These are phyloP conservation scores for Plasmodium ovale DNA, from an alignment of 169 alveolate genomes.

Conservation along the genomic window DNA sequence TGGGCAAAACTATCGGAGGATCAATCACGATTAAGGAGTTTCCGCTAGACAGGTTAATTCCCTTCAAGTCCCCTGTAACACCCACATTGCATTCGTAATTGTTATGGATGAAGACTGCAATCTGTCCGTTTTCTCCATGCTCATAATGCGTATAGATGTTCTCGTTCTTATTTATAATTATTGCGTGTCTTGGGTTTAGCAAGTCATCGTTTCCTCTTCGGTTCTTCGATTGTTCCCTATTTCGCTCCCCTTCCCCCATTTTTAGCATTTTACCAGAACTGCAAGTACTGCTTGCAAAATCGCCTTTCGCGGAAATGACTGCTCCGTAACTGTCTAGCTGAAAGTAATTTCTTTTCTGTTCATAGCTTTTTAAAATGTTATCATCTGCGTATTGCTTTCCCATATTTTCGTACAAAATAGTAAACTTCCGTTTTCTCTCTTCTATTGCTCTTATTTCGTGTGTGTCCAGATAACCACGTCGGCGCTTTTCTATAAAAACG, in stretches of 20 bases:
- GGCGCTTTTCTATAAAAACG: slow-evolving; percentile 18
- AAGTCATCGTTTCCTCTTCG: background rate
- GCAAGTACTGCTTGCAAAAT: background rate
- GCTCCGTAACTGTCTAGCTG: slow-evolving; percentile 45
- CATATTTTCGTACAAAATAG: slow-evolving; percentile 42
- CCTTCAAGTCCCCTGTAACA: slow-evolving; percentile 67
- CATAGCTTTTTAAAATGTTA: slow-evolving; percentile 45
- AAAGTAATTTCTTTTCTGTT: slow-evolving; percentile 35
- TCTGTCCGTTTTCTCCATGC: background rate
- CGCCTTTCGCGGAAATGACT: slow-evolving; percentile 15
- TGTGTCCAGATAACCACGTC: slow-evolving; percentile 18
- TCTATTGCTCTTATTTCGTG: slow-evolving; percentile 25
- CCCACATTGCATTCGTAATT: slow-evolving; percentile 34
- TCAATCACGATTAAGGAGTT: slow-evolving; percentile 25
- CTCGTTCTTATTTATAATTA: slow-evolving; percentile 28
- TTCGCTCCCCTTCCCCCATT: background rate
- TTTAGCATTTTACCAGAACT: background rate
- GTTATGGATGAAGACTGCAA: slow-evolving; percentile 42
- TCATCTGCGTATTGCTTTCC: slow-evolving; percentile 17
- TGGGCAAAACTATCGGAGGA: slow-evolving; percentile 35
- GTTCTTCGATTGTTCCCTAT: background rate
- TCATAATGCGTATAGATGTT: slow-evolving; percentile 33
- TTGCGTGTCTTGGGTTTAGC: slow-evolving; percentile 9
- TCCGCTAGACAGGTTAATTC: slow-evolving; percentile 21
- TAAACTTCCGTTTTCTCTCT: slow-evolving; percentile 46